Evolutionary conservation across 2,329 filamentous ascomycete species (phyloP), one percentile per base, ranked within the genome.

Genomic region (Fusarium chlamydosporum): DNA sequence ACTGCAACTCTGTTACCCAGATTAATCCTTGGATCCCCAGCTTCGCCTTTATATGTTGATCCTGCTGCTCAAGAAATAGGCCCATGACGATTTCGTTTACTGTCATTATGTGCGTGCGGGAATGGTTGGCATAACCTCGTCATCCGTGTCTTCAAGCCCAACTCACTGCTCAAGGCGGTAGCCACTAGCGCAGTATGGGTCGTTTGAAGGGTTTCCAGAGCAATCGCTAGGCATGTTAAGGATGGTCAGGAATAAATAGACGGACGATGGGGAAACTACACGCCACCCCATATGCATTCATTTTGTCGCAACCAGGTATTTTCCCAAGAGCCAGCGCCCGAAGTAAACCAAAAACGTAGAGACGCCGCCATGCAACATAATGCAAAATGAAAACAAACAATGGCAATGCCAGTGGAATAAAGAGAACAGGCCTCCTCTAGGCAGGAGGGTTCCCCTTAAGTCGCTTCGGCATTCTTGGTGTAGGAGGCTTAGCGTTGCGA

Each of bases 391-490:
- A 72, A 74, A 37, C 34, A 53, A 52, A 50, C 23, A 48, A 42
- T 35, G 26, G 43, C n/a, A 37, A 37, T 37, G 20, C 13, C 40
- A 58, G 34, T 51, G 50, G 11, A 11, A 41, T 31, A 50, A 60
- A 45, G 33, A 23, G 51, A 40, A 15, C 23, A 35, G 37, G 15
- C 35, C 35, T 58, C n/a, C 41, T 64, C 75, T 72, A 79, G 55
- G 76, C 74, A 18, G 79, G 75, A 15, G 78, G 77, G 64, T 84
- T 86, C 37, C 78, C 80, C 75, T 88, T 88, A 56, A 81, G 75
- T 48, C 86, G 82, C 76, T 88, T 88, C n/a, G 72, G 78, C 82
- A 88, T 85, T 65, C 86, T 79, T 26, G 86, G 86, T 35, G 86
- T 88, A 29, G 84, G 81, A 8, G 86, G 86, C 73, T 88, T 88